phyloP scores from a whole-genome alignment of 345 rosid genomes.

The Salix purpurea region DNA sequence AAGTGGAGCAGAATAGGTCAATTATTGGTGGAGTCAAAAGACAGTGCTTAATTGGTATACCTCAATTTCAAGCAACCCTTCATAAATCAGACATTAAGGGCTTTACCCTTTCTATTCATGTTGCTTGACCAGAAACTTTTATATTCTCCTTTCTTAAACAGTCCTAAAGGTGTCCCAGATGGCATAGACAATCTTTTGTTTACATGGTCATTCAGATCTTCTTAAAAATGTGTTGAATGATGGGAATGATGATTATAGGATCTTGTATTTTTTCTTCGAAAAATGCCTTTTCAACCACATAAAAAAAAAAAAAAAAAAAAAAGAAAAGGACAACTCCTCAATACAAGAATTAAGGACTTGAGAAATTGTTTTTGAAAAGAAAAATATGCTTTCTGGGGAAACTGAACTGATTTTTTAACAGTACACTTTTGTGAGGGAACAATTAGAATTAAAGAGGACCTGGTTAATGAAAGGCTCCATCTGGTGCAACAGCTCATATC shows the following conservation, averaged over 20 bases:
- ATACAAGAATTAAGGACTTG: not conserved
- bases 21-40: not conserved
- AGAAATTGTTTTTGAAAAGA: not conserved
- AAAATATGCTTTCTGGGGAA: not conserved
- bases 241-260: not conserved
- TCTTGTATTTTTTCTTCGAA: not conserved
- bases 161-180: too few species aligned
- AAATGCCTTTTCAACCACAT: not conserved
- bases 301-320: too few species aligned
- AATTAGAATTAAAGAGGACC: constrained; percentile 31
- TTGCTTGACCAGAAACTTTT: too few species aligned
- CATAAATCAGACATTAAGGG: not conserved
- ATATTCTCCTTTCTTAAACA: too few species aligned
- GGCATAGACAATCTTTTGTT: not conserved
- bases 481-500: constrained; percentile 68
- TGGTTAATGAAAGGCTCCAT: constrained; percentile 79
- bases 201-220: not conserved
- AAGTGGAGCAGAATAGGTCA: not conserved
- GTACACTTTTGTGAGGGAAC: not conserved
- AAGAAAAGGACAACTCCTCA: not conserved
- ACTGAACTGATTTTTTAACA: not conserved
- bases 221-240: too few species aligned
- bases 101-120: not conserved
- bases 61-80: not conserved
- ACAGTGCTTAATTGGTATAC: not conserved